Evolutionary conservation across 73 alveolate species (phyloP).

Genomic region (Effrenium voratum): DNA sequence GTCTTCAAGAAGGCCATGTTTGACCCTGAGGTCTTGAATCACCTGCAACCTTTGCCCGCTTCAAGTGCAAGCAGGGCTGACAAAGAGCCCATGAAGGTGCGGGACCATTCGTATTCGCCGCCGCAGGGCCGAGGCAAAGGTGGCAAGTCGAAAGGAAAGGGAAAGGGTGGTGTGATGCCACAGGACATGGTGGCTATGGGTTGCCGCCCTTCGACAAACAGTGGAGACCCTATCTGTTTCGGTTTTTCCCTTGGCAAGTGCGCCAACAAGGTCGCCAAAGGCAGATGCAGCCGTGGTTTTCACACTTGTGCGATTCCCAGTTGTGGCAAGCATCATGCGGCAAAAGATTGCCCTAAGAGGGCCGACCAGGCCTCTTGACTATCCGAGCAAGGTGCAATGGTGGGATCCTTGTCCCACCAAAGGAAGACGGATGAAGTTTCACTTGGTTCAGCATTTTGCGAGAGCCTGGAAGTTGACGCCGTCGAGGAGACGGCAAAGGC

Average conservation of each 20-base stretch:
- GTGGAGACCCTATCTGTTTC: background rate
- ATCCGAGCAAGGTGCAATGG: background rate
- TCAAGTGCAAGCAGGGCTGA: background rate
- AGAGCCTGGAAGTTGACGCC: background rate
- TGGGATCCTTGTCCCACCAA: background rate
- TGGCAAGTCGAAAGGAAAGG: background rate
- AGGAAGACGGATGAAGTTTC: background rate
- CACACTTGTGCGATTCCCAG: background rate
- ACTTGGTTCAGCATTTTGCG: background rate
- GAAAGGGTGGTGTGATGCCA: background rate
- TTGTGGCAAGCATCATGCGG: background rate
- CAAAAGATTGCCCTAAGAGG: background rate
- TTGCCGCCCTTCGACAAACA: background rate
- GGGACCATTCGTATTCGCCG: background rate
- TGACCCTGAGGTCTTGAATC: background rate
- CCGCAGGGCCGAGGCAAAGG: background rate
- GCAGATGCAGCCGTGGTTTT: background rate
- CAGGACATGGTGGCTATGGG: background rate
- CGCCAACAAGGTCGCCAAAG: background rate
- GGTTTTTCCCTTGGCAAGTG: background rate
- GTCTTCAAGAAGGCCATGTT: background rate
- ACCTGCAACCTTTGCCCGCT: background rate
- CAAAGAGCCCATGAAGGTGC: background rate
- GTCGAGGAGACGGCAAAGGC: background rate
- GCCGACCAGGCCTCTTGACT: conserved; percentile 11